Evolutionary conservation across 202 grass and related monocot genomes (phyloP).

Genomic region (Panicum hallii): DNA sequence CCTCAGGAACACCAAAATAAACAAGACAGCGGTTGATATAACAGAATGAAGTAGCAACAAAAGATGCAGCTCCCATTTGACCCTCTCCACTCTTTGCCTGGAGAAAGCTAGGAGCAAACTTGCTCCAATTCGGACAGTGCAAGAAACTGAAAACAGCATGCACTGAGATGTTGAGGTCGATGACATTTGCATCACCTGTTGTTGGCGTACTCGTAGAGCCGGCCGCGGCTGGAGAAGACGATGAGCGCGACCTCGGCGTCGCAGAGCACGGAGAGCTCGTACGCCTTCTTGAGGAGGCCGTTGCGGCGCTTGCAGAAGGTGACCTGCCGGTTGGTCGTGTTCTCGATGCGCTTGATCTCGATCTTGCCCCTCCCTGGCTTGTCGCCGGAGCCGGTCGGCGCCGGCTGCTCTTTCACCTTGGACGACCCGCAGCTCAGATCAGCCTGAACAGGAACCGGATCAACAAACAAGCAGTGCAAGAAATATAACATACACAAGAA

Average conservation of each 20-base stretch:
- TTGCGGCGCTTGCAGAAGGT: constrained; percentile 95
- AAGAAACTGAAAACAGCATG: neutral
- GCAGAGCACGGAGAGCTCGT: constrained; percentile 81
- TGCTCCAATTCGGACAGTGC: constrained; percentile 55
- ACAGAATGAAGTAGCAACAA: constrained; percentile 56
- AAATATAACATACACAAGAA: constrained; percentile 16
- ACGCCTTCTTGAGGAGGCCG: constrained; percentile 88
- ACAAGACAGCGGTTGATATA: constrained; percentile 49
- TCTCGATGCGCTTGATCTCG: constrained; percentile 95
- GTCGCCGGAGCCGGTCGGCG: constrained; percentile 39
- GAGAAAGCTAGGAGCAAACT: constrained; percentile 50
- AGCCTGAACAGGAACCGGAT: constrained; percentile 14
- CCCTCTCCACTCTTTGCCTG: constrained; percentile 48
- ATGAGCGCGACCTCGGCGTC: constrained; percentile 76
- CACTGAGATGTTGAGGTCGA: neutral
- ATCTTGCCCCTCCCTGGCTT: constrained; percentile 78
- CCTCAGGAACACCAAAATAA: constrained; percentile 59
- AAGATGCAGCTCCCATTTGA: constrained; percentile 66
- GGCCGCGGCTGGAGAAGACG: constrained; percentile 85
- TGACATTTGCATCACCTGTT: constrained; percentile 52
- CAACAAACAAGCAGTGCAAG: constrained; percentile 21
- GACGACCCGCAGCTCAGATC: constrained; percentile 43
- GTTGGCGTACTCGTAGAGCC: constrained; percentile 87
- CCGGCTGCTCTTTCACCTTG: constrained; percentile 12
- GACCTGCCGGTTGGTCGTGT: constrained; percentile 83